Evolutionary conservation across 768 basidiomycete species (phyloP).

Genomic region (Punctularia strigosozonata): DNA sequence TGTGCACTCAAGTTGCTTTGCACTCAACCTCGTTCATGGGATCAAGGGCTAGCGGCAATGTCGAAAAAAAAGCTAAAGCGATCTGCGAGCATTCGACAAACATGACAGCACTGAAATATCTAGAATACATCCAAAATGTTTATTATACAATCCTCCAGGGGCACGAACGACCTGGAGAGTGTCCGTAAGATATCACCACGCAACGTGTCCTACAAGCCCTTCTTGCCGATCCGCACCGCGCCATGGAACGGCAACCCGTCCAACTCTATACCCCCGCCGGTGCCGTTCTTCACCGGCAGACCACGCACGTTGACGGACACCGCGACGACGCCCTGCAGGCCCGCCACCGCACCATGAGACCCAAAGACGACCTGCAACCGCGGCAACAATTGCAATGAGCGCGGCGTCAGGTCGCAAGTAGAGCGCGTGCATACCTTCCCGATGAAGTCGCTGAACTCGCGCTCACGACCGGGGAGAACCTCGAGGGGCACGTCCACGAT

Average conservation of each 20-base stretch:
- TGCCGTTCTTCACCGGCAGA: conserved; percentile 35
- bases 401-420: conserved; percentile 1
- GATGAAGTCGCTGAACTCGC: conserved; percentile 66
- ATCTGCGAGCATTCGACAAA: too few species aligned
- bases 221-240: conserved; percentile 55
- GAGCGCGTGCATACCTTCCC: conserved; percentile 41
- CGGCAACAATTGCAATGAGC: neutral
- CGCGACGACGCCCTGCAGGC: conserved; percentile 51
- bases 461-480: conserved; percentile 68
- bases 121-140: too few species aligned
- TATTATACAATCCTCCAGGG: too few species aligned
- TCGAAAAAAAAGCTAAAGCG: too few species aligned
- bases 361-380: conserved; percentile 53
- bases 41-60: too few species aligned
- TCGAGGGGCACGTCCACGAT: conserved; percentile 66
- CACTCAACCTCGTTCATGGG: too few species aligned
- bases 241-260: conserved; percentile 57
- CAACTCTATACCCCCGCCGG: conserved; percentile 41
- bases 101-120: too few species aligned
- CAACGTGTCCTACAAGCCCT: too few species aligned
- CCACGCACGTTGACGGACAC: conserved; percentile 51
- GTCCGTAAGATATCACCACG: too few species aligned
- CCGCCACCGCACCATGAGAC: conserved; percentile 52
- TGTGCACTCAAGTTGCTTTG: too few species aligned
- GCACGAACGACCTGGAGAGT: too few species aligned